Conservation (phyloP, 2,329 filamentous ascomycete species). For the Graphilbum fragrans region DNA sequence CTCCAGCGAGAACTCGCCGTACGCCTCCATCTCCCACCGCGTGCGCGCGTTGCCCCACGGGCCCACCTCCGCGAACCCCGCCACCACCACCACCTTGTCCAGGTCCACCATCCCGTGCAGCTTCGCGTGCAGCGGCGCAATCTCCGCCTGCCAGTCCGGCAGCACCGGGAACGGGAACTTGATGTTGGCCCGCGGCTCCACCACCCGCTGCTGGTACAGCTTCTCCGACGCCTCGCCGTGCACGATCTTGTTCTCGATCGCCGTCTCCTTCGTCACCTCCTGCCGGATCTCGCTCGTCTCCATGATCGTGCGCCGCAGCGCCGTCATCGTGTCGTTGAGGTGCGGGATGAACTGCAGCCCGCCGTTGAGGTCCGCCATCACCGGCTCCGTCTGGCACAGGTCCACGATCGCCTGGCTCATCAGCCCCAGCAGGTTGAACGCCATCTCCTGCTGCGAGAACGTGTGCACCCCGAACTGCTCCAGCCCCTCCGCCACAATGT, state of each 20-base stretch:
- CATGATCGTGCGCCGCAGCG: conserved; percentile 85
- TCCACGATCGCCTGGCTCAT: conserved; percentile 93
- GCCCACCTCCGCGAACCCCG: conserved; percentile 89
- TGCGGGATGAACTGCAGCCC: conserved; percentile 96
- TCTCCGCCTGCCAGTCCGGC: conserved; percentile 82
- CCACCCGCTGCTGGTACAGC: conserved; percentile 86
- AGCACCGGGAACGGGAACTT: conserved; percentile 91
- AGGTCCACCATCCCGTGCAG: conserved; percentile 98
- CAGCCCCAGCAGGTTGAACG: conserved; percentile 91
- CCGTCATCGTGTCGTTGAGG: conserved; percentile 87
- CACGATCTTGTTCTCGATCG: conserved; percentile 93
- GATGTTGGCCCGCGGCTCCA: conserved; percentile 92
- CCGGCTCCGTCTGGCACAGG: conserved; percentile 87
- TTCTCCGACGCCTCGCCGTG: conserved; percentile 88
- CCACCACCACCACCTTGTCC: conserved; percentile 94
- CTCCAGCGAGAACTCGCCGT: conserved; percentile 92
- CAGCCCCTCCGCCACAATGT: conserved; percentile 91
- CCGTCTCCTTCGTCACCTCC: conserved; percentile 89
- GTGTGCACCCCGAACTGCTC: conserved; percentile 95
- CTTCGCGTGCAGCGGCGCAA: conserved; percentile 75
- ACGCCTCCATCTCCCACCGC: conserved; percentile 98
- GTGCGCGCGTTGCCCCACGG: conserved; percentile 98
- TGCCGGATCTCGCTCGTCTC: conserved; percentile 89
- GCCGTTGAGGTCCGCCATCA: conserved; percentile 95
- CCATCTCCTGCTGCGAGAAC: conserved; percentile 99